Conservation (phyloP, 192 early-diverging fungal genomes). For the Umbelopsis sp. region DNA sequence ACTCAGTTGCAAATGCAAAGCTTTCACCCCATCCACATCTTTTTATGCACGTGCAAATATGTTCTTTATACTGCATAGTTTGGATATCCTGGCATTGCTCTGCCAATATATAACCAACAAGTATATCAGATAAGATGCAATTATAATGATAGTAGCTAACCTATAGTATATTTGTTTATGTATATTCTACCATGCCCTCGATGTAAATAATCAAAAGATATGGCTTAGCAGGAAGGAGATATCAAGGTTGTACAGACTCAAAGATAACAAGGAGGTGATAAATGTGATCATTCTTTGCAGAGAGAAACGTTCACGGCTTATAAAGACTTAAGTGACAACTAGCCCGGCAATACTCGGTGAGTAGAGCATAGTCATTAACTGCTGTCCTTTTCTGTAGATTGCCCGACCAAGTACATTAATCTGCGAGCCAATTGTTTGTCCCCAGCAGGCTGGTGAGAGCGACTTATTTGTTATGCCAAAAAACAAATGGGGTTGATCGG, state of each 20-base stretch:
- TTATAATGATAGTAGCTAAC: neutral
- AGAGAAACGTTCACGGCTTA: no score
- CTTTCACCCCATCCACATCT: constrained; percentile 13
- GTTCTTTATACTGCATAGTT: no score
- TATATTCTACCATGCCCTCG: no score
- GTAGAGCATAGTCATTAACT: neutral
- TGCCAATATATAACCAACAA: no score
- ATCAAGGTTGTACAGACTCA: neutral
- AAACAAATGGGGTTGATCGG: neutral
- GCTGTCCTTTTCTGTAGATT: no score
- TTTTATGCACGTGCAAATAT: constrained; percentile 11
- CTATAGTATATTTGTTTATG: no score
- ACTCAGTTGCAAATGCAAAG: neutral
- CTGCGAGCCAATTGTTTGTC: no score
- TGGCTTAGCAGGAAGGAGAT: neutral
- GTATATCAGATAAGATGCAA: neutral
- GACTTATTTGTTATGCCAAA: neutral
- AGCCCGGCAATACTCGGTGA: neutral
- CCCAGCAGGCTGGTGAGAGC: no score
- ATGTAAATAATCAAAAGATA: neutral
- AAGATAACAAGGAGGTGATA: no score
- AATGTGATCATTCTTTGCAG: no score
- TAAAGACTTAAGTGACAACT: neutral
- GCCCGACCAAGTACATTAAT: no score
- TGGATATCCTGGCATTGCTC: no score